These are phyloP conservation scores for Quercus cerris DNA, from an alignment of 306 rosid species.

Conservation along the genomic window DNA sequence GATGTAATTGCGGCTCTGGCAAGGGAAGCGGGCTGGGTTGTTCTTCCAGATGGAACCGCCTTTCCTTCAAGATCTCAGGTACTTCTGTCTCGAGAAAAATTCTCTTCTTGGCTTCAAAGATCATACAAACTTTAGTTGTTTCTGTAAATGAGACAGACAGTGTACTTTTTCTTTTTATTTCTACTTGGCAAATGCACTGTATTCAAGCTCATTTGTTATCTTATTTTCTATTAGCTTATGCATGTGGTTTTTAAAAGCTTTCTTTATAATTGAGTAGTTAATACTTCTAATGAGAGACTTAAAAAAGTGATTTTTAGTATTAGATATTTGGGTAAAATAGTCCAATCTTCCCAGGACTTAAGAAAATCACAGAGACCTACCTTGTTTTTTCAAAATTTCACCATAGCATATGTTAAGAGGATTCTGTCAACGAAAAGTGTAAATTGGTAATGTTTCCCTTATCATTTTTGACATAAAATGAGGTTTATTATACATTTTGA, in stretches of 20 bases:
- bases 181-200: background rate
- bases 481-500: background rate
- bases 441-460: background rate
- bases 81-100: conserved; percentile 18
- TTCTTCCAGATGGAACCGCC: conserved; percentile 98
- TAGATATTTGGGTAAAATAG: background rate
- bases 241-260: background rate
- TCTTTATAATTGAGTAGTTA: background rate
- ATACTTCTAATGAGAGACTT: background rate
- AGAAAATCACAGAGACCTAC: background rate
- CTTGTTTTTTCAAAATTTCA: background rate
- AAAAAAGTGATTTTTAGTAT: background rate
- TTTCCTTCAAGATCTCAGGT: conserved; percentile 94
- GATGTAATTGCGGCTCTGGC: conserved; percentile 94
- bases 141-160: background rate
- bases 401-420: background rate
- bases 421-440: no score
- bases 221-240: background rate
- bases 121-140: background rate
- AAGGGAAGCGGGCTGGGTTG: conserved; percentile 98
- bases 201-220: background rate
- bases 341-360: background rate
- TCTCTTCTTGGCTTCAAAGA: conserved; percentile 1
- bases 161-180: background rate
- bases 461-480: background rate